A percentile compares a stretch with the other conserved stretches of the same genome.
phyloP scores from a whole-genome alignment of 371 early-diverging fungal species.

The Thermomucor indicae-seudaticae region DNA sequence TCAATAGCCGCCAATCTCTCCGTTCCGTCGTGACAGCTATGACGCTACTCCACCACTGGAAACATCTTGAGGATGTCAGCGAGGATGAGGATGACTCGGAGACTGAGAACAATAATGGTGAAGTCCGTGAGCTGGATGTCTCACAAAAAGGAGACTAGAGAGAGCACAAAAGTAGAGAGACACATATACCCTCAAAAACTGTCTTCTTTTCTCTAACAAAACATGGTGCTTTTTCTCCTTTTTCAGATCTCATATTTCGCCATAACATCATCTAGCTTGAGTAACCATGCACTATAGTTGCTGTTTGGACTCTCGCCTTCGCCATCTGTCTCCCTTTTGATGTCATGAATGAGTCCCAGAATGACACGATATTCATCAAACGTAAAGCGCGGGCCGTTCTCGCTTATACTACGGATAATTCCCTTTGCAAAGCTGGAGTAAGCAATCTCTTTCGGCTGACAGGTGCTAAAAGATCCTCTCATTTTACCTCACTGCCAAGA shows the following conservation, averaged over 20 bases:
- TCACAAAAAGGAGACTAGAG: neutral
- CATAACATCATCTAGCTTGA: slow-evolving; percentile 43
- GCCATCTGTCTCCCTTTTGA: slow-evolving; percentile 22
- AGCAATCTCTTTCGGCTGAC: neutral
- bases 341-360: slow-evolving; percentile 38
- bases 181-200: neutral
- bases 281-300: slow-evolving; percentile 39
- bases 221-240: no score
- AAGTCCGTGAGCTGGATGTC: neutral
- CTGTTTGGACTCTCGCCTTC: slow-evolving; percentile 4
- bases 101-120: neutral
- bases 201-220: no score
- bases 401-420: slow-evolving; percentile 35
- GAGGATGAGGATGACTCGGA: slow-evolving; percentile 6
- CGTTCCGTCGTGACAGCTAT: slow-evolving; percentile 16
- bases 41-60: slow-evolving; percentile 18
- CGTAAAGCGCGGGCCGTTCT: slow-evolving; percentile 38
- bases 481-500: slow-evolving; percentile 52
- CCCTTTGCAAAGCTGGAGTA: slow-evolving; percentile 11
- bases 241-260: slow-evolving; percentile 33
- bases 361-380: slow-evolving; percentile 50
- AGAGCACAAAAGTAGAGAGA: neutral
- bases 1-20: slow-evolving; percentile 14
- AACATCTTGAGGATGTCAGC: slow-evolving; percentile 17
- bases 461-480: neutral